Base-by-base conservation (phyloP, 1,139 yeast genomes). In the Geotrichum klebahnii region DNA sequence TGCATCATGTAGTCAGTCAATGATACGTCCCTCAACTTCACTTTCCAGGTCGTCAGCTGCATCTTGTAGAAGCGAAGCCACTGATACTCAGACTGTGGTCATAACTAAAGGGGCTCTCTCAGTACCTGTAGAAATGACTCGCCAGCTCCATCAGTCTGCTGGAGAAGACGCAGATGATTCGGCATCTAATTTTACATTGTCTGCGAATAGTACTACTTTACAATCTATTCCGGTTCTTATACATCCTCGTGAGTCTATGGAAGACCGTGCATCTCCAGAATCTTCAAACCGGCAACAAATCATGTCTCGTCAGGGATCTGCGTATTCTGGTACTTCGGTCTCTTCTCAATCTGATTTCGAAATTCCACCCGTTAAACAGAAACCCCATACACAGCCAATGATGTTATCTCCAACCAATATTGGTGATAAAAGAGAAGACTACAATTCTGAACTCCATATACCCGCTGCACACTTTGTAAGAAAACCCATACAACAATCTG, bases 261-360 rank as follows among this genome's bases (percentile, higher is more conserved):
- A 29, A 17, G 14, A 14, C 37, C 4, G 17, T 23, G n/a, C 37
- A 22, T 32, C 45, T 38, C n/a, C n/a, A n/a, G n/a, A n/a, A 14
- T 42, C 45, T 28, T 38, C 37, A 5, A 16, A 19, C 16, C 45
- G 24, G 16, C 63, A 58, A 17, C 57, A 59, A 1, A 43, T 58
- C 17, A 48, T 55, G 28, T 64, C 68, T 26, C 65, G 67, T 8
- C 60, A 62, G 45, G 63, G 63, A 38, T 63, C 65, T 3, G 58
- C 59, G 14, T 65, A 60, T 54, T 66, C 69, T 12, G 56, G 58
- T 45, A 64, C 67, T 17, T 35, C 46, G 9, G 28, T 44, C 16
- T 48, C 51, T 10, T 42, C 38, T 3, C 38, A 32, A 23, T 42
- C 45, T 12, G 45, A 42, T 22, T 8, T 33, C 6, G 28, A 22